These are phyloP conservation scores for Thelonectria discophora DNA, from an alignment of 2,329 filamentous ascomycete genomes.

Conservation along the genomic window DNA sequence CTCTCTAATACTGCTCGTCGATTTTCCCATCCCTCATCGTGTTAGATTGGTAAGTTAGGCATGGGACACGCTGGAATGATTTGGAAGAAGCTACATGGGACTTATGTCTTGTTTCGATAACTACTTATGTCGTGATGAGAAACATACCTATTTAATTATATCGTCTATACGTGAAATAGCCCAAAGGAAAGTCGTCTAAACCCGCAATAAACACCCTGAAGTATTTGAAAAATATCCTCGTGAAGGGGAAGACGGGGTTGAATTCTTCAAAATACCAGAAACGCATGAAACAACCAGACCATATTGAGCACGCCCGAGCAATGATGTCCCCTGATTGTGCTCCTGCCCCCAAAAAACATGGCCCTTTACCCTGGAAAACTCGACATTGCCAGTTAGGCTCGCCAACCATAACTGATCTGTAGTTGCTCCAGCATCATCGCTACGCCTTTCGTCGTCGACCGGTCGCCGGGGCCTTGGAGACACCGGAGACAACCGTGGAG, in stretches of 20 bases:
- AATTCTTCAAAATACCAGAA: neutral
- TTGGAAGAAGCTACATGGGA: neutral
- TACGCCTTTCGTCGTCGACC: constrained; percentile 46
- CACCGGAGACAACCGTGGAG: constrained; percentile 43
- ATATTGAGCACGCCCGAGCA: neutral
- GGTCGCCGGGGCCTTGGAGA: constrained; percentile 26
- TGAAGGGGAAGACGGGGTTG: neutral
- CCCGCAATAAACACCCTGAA: neutral
- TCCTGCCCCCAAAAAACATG: neutral
- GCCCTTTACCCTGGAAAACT: neutral
- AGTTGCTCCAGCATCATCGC: constrained; percentile 2
- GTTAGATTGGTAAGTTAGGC: neutral
- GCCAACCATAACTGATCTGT: neutral
- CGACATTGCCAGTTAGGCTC: neutral
- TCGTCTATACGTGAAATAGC: neutral
- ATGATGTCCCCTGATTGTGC: neutral
- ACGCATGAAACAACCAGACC: neutral
- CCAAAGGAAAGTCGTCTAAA: neutral
- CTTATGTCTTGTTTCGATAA: neutral
- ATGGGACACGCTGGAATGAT: neutral
- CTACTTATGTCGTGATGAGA: neutral
- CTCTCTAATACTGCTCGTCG: constrained; percentile 30
- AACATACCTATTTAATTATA: neutral
- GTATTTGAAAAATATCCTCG: neutral
- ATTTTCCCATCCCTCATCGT: neutral